These are phyloP conservation scores for Lactarius psammicola DNA, from an alignment of 768 basidiomycete species.

Conservation along the genomic window DNA sequence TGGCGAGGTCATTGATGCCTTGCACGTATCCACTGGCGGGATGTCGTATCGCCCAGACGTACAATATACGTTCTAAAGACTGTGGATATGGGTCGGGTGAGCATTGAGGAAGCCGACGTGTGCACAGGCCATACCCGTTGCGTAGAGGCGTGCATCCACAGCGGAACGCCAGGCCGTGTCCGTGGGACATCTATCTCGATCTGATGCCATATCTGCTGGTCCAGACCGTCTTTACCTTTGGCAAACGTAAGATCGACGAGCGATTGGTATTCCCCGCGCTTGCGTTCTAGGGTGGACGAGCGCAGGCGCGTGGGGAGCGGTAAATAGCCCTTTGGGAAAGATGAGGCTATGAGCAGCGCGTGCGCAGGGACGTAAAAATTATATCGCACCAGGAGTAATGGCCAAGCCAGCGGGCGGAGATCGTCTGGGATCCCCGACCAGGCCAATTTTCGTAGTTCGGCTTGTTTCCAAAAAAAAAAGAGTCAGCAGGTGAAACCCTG, in stretches of 20 bases:
- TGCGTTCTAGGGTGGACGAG: conserved; percentile 73
- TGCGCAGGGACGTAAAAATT: conserved; percentile 8
- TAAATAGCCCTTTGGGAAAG: conserved; percentile 74
- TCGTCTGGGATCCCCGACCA: conserved; percentile 94
- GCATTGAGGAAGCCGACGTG: conserved; percentile 18
- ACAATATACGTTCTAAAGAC: conserved; percentile 92
- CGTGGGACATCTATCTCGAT: conserved; percentile 98
- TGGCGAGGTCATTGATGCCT: conserved; percentile 97
- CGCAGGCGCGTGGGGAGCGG: conserved; percentile 81
- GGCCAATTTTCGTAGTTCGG: conserved; percentile 83
- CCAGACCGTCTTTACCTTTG: conserved; percentile 78
- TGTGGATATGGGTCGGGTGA: conserved; percentile 37
- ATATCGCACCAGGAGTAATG: conserved; percentile 76
- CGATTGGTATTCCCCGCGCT: conserved; percentile 88
- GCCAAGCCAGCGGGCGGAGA: conserved; percentile 91
- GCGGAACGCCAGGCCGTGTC: conserved; percentile 82
- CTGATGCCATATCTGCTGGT: conserved; percentile 99
- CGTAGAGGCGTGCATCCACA: conserved; percentile 90
- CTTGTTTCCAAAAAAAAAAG: conserved; percentile 37
- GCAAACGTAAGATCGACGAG: conserved; percentile 89
- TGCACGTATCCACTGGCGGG: conserved; percentile 99
- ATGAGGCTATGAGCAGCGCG: conserved; percentile 14
- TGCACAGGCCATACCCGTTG: conserved; percentile 63
- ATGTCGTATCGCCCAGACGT: conserved; percentile 99
- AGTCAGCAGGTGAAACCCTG: neutral